Base-by-base conservation (phyloP, 1,284 basidiomycete species). In the Bothia castanella region DNA sequence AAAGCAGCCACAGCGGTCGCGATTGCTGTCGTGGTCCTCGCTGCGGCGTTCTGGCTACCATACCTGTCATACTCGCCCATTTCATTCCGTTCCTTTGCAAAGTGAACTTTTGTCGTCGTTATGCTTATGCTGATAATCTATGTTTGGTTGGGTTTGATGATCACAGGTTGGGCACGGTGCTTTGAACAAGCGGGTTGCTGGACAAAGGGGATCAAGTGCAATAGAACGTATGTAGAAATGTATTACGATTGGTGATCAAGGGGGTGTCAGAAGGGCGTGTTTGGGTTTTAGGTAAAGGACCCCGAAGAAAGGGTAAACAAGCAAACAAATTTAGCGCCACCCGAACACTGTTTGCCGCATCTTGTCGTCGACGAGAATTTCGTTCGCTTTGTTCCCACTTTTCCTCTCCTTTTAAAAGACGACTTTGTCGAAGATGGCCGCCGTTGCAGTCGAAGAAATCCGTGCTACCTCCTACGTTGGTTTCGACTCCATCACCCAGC, bases 401-500 rank as follows among this genome's bases (percentile, higher is more conserved):
- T 47, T 45, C 20, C 51, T 38, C 51, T 62, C 53, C 30, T 55
- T 55, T 45, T 8, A 52, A 61, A 58, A 54, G 25, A 61, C 51
- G 42, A 20, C 23, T 10, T 43, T 19, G 42, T 41, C n/a, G 21
- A 58, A 56, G 52, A 80, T 79, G 75, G 70, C 78, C 53, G 44
- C 66, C 3, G 69, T 65, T 51, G 56, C 64, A 57, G 64, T 66
- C 20, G 87, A 91, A 67, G 92, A 93, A 75, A 92, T 94, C 60
- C 83, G 85, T 59, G 91, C 92, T 43, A 77, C 87, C 55, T 85
- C 89, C 46, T 94, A 95, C 69, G 92, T 95, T 71, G 92, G 92
- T 69, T 95, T 95, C 75, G 92, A 95, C 78, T 87, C 87, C 60
- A 96, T 98, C 74, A 97, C 96, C 48, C 84, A 87, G 69, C 96